Base-by-base conservation (phyloP, 2,329 filamentous ascomycete genomes). In the Balansia obtecta region DNA sequence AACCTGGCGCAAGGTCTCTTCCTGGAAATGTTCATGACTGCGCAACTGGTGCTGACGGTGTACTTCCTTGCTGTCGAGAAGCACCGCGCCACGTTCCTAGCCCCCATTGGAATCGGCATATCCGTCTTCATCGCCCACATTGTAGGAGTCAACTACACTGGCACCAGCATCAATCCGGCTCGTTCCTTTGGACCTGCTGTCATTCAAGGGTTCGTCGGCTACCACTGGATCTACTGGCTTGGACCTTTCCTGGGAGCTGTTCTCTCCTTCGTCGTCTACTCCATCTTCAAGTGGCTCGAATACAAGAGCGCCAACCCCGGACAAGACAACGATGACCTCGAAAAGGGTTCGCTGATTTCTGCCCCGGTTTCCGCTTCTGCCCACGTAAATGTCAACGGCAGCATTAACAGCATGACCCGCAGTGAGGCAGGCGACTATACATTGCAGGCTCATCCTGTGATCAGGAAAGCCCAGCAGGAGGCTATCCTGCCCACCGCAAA, bases 11-110 rank as follows among this genome's bases (percentile, higher is more conserved):
- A 79, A 52, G 82, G 82, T 7, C 67, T 85, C 40, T 83, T 85
- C 59, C 74, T 85, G 45, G 82, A 85, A 63, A 75, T 82, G 68
- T 81, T 85, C 57, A 69, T 84, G 38, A 85, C 82, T 0, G 69
- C 78, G 0, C 73, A 83, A 60, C 69, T 86, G 10, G 74, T 84
- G 8, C 70, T 85, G 49, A 76, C 80, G 2, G 77, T 85, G 32
- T 77, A 82, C 62, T 83, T 87, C 76, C 71, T 87, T 43, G 83
- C 83, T 0, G 78, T 80, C 4, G 83, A 87, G 62, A 88, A 88
- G 67, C 83, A 88, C 63, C 80, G 82, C 43, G 79, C 79, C 2
- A 88, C 85, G 0, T 86, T 75, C 60, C 67, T 88, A 1, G 85
- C 85, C 0, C 85, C 85, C 0, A 68, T 88, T 3, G 83, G 82